phyloP scores from a whole-genome alignment of 495 filamentous ascomycete species.

The Xylaria curta region DNA sequence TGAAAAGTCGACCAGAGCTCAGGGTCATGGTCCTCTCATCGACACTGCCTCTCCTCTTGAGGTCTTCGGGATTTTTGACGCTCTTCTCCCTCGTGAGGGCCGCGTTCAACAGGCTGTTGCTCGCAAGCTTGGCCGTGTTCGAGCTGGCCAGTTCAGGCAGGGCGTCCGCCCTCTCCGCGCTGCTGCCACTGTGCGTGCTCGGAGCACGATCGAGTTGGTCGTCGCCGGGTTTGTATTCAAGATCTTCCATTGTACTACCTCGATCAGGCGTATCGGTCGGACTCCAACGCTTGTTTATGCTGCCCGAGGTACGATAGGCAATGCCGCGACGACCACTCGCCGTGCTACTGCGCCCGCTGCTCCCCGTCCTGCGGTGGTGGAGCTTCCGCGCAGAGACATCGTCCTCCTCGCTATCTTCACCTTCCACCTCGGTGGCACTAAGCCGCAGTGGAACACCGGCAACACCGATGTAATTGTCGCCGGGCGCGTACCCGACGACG shows the following conservation, averaged over 20 bases:
- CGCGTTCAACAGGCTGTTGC: conserved; percentile 59
- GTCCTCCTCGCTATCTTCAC: conserved; percentile 78
- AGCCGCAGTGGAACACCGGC: conserved; percentile 87
- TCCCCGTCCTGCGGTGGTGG: conserved; percentile 76
- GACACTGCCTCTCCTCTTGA: conserved; percentile 86
- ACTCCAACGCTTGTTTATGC: conserved; percentile 63
- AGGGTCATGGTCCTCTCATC: conserved; percentile 92
- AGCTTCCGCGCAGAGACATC: conserved; percentile 60
- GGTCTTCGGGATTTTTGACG: conserved; percentile 74
- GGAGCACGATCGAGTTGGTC: conserved; percentile 54
- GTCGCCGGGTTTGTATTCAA: conserved; percentile 41
- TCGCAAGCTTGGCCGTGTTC: conserved; percentile 50
- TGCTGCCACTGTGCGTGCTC: conserved; percentile 62
- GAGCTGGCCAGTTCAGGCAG: conserved; percentile 49
- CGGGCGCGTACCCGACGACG: conserved; percentile 71
- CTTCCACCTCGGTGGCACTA: conserved; percentile 92
- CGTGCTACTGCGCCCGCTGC: conserved; percentile 76
- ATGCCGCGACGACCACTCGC: conserved; percentile 69
- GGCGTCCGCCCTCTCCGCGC: conserved; percentile 57
- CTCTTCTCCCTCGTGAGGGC: conserved; percentile 66
- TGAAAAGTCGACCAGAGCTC: conserved; percentile 78
- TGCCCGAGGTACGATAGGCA: conserved; percentile 58
- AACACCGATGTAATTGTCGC: conserved; percentile 71
- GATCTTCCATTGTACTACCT: conserved; percentile 52
- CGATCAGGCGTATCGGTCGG: conserved; percentile 71